Conservation (phyloP, 2,329 filamentous ascomycete genomes). For the Beauveria australis region DNA sequence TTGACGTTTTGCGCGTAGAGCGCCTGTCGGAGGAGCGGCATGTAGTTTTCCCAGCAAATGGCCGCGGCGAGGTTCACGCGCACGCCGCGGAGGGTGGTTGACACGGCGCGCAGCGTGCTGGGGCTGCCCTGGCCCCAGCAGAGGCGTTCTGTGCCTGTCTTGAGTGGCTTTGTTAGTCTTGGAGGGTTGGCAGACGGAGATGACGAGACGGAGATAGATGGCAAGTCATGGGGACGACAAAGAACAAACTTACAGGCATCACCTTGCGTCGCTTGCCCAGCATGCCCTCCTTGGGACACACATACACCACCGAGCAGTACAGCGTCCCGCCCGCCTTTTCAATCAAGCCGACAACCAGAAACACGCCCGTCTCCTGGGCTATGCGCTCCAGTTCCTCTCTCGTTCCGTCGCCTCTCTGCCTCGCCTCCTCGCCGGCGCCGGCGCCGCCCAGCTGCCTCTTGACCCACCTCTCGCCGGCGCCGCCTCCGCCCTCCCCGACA, state of each 20-base stretch:
- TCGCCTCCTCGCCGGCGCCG: conserved; percentile 19
- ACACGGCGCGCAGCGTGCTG: conserved; percentile 69
- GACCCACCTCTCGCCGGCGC: conserved; percentile 67
- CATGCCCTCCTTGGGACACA: conserved; percentile 64
- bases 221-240: too few relatives aligned
- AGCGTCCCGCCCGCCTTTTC: conserved; percentile 74
- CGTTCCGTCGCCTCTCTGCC: conserved; percentile 50
- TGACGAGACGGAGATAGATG: too few relatives aligned
- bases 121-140: conserved; percentile 85
- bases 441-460: conserved; percentile 40
- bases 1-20: conserved; percentile 89
- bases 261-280: conserved; percentile 86
- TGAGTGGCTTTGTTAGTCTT: background rate
- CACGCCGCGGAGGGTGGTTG: conserved; percentile 69
- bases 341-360: conserved; percentile 71
- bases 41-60: conserved; percentile 97
- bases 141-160: conserved; percentile 72
- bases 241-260: conserved; percentile 58
- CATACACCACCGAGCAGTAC: conserved; percentile 77
- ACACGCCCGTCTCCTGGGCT: conserved; percentile 69
- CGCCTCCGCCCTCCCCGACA: conserved; percentile 45
- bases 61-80: conserved; percentile 75
- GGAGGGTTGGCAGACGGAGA: background rate
- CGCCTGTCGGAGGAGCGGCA: conserved; percentile 77
- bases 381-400: conserved; percentile 71